Evolutionary conservation across 2,329 filamentous ascomycete species (phyloP).

Genomic region (Alternaria incomplexa): DNA sequence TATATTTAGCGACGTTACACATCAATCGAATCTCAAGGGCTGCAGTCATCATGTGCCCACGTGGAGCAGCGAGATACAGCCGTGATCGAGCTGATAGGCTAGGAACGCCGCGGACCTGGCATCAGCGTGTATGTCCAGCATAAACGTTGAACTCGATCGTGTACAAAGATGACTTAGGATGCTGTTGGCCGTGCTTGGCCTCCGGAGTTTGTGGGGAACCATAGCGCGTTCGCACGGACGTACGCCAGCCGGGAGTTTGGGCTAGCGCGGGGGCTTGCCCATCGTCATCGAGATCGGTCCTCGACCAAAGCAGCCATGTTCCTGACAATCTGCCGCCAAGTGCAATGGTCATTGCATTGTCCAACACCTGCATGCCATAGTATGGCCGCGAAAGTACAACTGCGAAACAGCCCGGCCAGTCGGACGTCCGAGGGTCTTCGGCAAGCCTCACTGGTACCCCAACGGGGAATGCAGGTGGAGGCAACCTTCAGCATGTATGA

Average conservation of each 20-base stretch:
- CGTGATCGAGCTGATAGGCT: neutral
- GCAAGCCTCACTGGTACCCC: slow-evolving; percentile 28
- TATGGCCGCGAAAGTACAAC: slow-evolving; percentile 8
- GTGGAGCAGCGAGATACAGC: slow-evolving; percentile 3
- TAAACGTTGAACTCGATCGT: slow-evolving; percentile 13
- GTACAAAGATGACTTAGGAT: slow-evolving; percentile 11
- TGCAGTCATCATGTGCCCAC: slow-evolving; percentile 5
- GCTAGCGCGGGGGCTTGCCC: slow-evolving; percentile 1
- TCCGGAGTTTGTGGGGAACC: slow-evolving; percentile 43
- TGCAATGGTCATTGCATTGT: slow-evolving; percentile 20
- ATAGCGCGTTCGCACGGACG: slow-evolving; percentile 21
- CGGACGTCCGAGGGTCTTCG: slow-evolving; percentile 29
- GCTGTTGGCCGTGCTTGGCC: slow-evolving; percentile 23
- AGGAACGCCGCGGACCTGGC: slow-evolving; percentile 1
- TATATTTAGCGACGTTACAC: slow-evolving; percentile 11
- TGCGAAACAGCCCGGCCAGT: slow-evolving; percentile 9
- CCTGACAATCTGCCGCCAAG: slow-evolving; percentile 17
- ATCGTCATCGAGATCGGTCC: slow-evolving; percentile 21
- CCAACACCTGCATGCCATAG: neutral
- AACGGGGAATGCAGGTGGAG: slow-evolving; percentile 17
- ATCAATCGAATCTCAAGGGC: neutral
- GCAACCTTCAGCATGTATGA: slow-evolving; percentile 21
- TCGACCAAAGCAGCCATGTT: slow-evolving; percentile 11
- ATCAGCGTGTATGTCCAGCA: slow-evolving; percentile 8
- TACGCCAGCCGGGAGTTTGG: slow-evolving; percentile 14